A percentile compares a stretch with the other conserved stretches of the same genome.
Evolutionary conservation across 345 rosid species (phyloP).

Genomic region (Aurinia saxatilis): DNA sequence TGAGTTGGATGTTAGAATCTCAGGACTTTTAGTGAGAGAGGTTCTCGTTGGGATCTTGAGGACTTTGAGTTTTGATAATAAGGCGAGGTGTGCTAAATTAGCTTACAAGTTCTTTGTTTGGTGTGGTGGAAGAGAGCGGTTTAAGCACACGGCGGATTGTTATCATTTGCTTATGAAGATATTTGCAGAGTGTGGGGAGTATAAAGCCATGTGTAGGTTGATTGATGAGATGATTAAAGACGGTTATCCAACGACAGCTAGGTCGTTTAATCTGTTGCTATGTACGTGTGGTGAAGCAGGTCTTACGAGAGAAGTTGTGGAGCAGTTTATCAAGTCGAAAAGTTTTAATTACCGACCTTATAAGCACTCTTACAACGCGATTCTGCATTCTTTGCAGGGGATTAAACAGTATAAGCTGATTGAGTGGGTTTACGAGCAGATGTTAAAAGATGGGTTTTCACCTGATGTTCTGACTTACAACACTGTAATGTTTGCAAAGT

Average conservation of each 20-base stretch:
- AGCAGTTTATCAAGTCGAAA: constrained; percentile 72
- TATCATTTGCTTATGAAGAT: constrained; percentile 82
- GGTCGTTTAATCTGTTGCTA: constrained; percentile 72
- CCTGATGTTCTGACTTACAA: constrained; percentile 73
- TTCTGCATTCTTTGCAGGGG: constrained; percentile 48
- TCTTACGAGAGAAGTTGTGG: constrained; percentile 57
- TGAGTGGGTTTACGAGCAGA: constrained; percentile 78
- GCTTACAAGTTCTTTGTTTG: constrained; percentile 80
- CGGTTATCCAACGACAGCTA: constrained; percentile 64
- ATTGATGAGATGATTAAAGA: constrained; percentile 83
- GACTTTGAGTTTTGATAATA: constrained; percentile 33
- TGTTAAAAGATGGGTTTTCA: constrained; percentile 51
- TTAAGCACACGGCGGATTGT: constrained; percentile 47
- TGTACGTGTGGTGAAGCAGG: constrained; percentile 77
- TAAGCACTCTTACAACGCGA: constrained; percentile 72
- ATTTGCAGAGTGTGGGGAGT: constrained; percentile 69
- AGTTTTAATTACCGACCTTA: constrained; percentile 69
- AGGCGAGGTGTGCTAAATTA: constrained; percentile 56
- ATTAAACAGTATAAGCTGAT: constrained; percentile 67
- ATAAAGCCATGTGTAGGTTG: constrained; percentile 81
- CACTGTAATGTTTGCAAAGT: constrained; percentile 62
- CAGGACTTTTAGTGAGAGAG: constrained; percentile 71
- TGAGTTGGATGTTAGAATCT: constrained; percentile 51
- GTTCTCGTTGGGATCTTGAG: constrained; percentile 68
- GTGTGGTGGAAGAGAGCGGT: constrained; percentile 50